Percentiles rank a stretch among this genome's conserved stretches.
phyloP scores from a whole-genome alignment of 495 filamentous ascomycete genomes.

The Venustampulla echinocandica region DNA sequence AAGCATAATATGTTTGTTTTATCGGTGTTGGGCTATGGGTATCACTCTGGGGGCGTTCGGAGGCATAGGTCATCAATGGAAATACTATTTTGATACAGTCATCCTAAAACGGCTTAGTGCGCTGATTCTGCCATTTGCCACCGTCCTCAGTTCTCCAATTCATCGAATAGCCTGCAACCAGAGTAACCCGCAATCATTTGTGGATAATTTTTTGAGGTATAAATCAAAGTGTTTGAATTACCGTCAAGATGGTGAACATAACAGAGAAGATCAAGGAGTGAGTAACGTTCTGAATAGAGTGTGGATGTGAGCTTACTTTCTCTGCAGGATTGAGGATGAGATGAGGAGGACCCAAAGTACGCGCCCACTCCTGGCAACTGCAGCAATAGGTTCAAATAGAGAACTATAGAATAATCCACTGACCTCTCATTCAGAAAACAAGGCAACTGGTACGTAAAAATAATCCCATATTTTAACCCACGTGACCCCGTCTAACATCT shows the following conservation, averaged over 20 bases:
- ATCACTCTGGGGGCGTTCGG: constrained; percentile 2
- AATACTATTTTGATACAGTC: background rate
- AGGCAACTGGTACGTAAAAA: constrained; percentile 74
- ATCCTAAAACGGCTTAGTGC: no score
- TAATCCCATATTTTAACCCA: background rate
- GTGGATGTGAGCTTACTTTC: constrained; percentile 11
- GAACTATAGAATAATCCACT: constrained; percentile 23
- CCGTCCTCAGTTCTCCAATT: background rate
- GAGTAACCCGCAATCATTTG: no score
- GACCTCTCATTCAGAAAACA: constrained; percentile 65
- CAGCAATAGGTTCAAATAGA: no score
- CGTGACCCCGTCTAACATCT: constrained; percentile 16
- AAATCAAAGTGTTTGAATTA: constrained; percentile 5
- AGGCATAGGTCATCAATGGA: constrained; percentile 11
- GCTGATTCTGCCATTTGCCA: no score
- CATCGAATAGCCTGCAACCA: no score
- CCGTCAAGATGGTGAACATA: constrained; percentile 93
- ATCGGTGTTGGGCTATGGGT: constrained; percentile 1
- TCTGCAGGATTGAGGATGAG: constrained; percentile 91
- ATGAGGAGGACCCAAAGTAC: constrained; percentile 97
- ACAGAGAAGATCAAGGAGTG: constrained; percentile 99
- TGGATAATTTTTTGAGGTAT: constrained; percentile 1
- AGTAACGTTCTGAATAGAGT: constrained; percentile 21
- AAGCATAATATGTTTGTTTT: constrained; percentile 16
- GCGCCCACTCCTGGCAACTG: constrained; percentile 17